Conservation (phyloP, 306 rosid genomes). For the Fragaria iinumae region DNA sequence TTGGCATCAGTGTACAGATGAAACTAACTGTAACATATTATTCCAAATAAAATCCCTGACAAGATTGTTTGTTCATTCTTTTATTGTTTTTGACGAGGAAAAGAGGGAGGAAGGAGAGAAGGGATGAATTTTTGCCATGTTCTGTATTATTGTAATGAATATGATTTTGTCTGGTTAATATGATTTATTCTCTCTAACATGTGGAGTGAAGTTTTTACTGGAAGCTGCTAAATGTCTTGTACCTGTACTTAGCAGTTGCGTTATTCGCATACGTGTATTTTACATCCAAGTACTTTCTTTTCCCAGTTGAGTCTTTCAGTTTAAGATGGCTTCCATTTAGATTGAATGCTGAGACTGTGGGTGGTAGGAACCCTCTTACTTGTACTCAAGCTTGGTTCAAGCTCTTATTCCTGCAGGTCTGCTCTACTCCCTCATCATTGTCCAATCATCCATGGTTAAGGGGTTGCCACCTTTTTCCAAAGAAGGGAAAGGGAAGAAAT, state of each 20-base stretch:
- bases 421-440: background rate
- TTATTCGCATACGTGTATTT: background rate
- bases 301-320: background rate
- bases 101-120: constrained; percentile 10
- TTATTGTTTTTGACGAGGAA: constrained; percentile 20
- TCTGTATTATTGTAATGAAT: constrained; percentile 23
- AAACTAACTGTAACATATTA: constrained; percentile 32
- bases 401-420: background rate
- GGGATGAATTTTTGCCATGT: constrained; percentile 21
- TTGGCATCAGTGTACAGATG: constrained; percentile 34
- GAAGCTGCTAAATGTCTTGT: background rate
- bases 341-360: background rate
- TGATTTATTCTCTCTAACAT: constrained; percentile 24
- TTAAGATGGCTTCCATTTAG: background rate
- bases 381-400: constrained; percentile 1
- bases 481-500: background rate
- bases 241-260: background rate
- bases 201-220: background rate
- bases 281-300: background rate
- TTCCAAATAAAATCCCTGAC: constrained; percentile 33
- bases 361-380: background rate
- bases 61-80: constrained; percentile 44
- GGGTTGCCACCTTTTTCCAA: background rate
- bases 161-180: background rate
- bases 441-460: background rate